Conservation (phyloP, 2,329 filamentous ascomycete genomes). For the Drechslerella coelobrocha region DNA sequence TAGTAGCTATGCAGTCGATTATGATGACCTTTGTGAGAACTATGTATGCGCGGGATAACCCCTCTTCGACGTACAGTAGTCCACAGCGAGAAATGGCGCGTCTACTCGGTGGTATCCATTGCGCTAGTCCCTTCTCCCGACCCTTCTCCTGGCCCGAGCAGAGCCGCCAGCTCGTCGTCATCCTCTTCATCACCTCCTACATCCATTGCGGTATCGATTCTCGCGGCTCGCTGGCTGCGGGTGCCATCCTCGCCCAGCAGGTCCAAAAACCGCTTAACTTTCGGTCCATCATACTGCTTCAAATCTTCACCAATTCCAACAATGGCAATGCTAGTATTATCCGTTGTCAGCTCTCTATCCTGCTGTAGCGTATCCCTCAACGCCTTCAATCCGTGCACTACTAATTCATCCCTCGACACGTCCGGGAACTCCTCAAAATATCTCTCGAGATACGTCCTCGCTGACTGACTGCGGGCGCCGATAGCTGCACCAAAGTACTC, state of each 20-base stretch:
- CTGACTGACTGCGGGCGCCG: conserved; percentile 95
- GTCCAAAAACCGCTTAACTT: conserved; percentile 85
- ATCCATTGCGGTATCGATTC: conserved; percentile 54
- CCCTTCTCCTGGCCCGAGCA: conserved; percentile 58
- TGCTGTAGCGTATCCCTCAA: conserved; percentile 95
- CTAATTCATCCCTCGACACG: conserved; percentile 80
- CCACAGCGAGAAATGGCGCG: too few relatives aligned
- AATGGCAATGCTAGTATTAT: conserved; percentile 92
- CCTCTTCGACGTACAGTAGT: too few relatives aligned
- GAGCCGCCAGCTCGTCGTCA: conserved; percentile 60
- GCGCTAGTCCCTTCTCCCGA: conserved; percentile 19
- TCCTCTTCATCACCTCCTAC: conserved; percentile 58
- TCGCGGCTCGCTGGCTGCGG: conserved; percentile 60
- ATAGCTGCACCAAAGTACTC: conserved; percentile 98
- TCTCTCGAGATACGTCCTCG: conserved; percentile 92
- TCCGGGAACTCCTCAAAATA: conserved; percentile 83
- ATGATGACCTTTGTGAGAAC: too few relatives aligned
- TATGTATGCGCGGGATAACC: too few relatives aligned
- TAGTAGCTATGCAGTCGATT: conserved; percentile 6
- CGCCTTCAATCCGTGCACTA: conserved; percentile 86
- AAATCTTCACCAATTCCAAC: conserved; percentile 66
- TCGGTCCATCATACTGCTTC: conserved; percentile 87
- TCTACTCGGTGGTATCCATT: conserved; percentile 55
- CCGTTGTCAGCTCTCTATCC: conserved; percentile 95
- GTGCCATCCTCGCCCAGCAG: conserved; percentile 66